Percentiles rank a stretch among this genome's conserved stretches.
Conservation (phyloP, 768 basidiomycete species). For the Chiua virens region DNA sequence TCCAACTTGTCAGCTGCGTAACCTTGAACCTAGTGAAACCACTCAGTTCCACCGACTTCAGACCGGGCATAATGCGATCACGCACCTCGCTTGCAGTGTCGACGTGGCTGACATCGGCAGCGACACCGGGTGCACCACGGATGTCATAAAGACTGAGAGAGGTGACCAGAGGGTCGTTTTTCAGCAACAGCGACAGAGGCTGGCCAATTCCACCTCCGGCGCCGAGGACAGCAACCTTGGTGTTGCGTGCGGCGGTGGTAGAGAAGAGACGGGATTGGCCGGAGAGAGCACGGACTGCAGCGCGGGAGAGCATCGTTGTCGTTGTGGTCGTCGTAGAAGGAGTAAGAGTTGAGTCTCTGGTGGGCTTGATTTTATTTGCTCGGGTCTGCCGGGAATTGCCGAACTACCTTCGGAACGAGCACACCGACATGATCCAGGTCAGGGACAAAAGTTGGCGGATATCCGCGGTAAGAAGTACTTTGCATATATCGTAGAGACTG, state of each 20-base stretch:
- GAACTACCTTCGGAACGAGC: slow-evolving; percentile 4
- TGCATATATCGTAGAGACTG: no score
- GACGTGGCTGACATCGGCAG: slow-evolving; percentile 95
- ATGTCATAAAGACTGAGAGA: slow-evolving; percentile 62
- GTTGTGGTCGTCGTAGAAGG: slow-evolving; percentile 15
- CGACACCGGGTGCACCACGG: slow-evolving; percentile 64
- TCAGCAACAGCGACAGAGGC: slow-evolving; percentile 85
- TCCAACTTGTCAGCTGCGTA: slow-evolving; percentile 87
- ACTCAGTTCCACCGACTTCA: not conserved
- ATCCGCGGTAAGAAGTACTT: no score
- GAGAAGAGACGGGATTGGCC: slow-evolving; percentile 70
- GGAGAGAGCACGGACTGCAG: slow-evolving; percentile 57
- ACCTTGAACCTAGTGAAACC: slow-evolving; percentile 63
- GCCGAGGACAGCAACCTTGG: slow-evolving; percentile 95
- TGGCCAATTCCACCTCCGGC: slow-evolving; percentile 99
- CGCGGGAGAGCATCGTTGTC: slow-evolving; percentile 63
- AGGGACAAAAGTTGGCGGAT: no score
- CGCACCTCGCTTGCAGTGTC: slow-evolving; percentile 84
- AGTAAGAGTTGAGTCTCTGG: not conserved
- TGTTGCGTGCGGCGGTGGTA: slow-evolving; percentile 65
- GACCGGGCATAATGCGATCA: not conserved
- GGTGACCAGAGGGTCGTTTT: slow-evolving; percentile 87
- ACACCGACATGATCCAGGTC: not conserved
- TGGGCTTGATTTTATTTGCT: slow-evolving; percentile 14
- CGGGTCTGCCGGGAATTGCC: slow-evolving; percentile 14